Conservation (phyloP, 257 asterid genomes). For the Verbena officinalis region DNA sequence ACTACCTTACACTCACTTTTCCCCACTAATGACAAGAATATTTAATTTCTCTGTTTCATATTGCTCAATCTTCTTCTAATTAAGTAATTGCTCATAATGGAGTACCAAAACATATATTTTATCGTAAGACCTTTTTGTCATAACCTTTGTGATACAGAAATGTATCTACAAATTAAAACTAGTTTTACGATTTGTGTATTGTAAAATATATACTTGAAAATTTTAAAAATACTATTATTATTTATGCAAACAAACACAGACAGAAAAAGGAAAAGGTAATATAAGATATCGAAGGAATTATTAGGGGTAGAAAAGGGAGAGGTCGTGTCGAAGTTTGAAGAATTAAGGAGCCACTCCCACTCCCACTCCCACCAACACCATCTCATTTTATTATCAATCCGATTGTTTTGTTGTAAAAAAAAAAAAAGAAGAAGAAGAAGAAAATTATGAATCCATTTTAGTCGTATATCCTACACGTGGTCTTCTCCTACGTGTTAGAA, state of each 20-base stretch:
- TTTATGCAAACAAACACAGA: background rate
- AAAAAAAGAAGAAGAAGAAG: too few species aligned
- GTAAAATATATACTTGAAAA: too few species aligned
- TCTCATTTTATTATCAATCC: conserved; percentile 20
- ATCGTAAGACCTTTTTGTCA: background rate
- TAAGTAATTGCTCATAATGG: background rate
- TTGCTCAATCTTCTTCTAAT: conserved; percentile 11
- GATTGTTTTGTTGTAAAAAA: background rate
- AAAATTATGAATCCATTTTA: conserved; percentile 24
- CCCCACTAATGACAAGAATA: conserved; percentile 5
- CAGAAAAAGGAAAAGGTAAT: background rate
- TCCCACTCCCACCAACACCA: conserved; percentile 38
- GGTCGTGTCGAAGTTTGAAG: conserved; percentile 50
- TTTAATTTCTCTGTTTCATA: conserved; percentile 1
- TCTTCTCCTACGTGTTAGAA: conserved; percentile 48
- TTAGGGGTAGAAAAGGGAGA: conserved; percentile 7
- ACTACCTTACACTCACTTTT: conserved; percentile 40
- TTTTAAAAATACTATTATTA: background rate
- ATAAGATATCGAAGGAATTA: background rate
- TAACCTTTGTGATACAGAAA: background rate
- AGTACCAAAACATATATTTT: background rate
- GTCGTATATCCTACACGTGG: conserved; percentile 76
- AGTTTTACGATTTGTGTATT: too few species aligned
- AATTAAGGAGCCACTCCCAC: conserved; percentile 42
- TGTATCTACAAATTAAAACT: too few species aligned